Base-by-base conservation (phyloP, 768 basidiomycete species). In the Cystobasidium onofrii region DNA sequence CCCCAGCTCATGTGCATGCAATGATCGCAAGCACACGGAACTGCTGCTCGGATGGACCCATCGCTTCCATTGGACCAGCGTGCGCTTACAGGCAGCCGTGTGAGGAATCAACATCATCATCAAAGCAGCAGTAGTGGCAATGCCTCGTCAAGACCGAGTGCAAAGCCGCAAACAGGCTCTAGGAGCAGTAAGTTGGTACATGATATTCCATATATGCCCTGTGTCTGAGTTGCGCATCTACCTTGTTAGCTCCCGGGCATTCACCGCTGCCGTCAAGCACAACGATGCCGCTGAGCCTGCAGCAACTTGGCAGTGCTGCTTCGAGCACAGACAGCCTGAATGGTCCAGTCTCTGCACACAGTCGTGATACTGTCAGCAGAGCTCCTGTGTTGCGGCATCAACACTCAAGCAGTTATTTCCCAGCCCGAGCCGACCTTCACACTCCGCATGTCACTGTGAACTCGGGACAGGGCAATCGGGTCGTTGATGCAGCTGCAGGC, bases 41-140 rank as follows among this genome's bases (percentile, higher is more conserved):
- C 10, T 6, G 31, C 25, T 12, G 57, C 29, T 20, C 13, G 23
- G 13, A 60, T 60, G 57, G 57, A 29, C 13, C 57, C 57, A 12
- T 29, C 33, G 57, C 57, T 27, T 29, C 57, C 25, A 27, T 27
- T 60, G 57, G 57, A 60, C 31, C 57, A 60, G 33, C 57, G 57
- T 50, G 46, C 46, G 46, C 46, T 50, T 7, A 3, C 46, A 60
- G 27, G 57, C 33, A 60, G 27, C 57, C 57, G 29, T 60, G 33
- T 12, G 13, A 60, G 57, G 57, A 9, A 60, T 27, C 57, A 60
- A 17, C 57, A 60, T 4, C 57, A 60, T 4, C 57, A 60, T 12
- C 57, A 60, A 29, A 60, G 57, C 57, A 54, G 52, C 52, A 60
- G 57, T 27, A 60, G 57, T 60, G 57, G 29, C 25, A 34, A 34